Percentiles rank a stretch among this genome's conserved stretches.
Conservation (phyloP, 2,329 filamentous ascomycete genomes). For the Pseudocercospora vitis region DNA sequence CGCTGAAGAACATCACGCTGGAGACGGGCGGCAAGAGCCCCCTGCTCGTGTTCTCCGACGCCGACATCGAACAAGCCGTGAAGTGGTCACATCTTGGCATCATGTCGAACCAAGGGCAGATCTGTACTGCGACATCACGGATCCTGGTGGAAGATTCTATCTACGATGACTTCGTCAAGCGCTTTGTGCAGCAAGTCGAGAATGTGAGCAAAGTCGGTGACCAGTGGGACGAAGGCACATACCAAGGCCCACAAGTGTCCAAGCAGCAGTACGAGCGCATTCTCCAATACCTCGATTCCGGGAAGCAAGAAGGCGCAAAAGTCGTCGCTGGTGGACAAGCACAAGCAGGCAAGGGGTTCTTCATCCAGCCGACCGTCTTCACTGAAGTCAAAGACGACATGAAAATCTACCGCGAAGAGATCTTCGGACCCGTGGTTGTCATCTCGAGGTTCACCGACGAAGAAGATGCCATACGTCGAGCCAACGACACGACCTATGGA, state of each 20-base stretch:
- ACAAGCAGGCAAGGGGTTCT: constrained; percentile 23
- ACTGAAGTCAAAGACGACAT: constrained; percentile 27
- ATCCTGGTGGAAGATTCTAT: constrained; percentile 58
- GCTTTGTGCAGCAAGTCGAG: constrained; percentile 61
- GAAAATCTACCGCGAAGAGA: constrained; percentile 52
- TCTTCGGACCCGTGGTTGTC: constrained; percentile 49
- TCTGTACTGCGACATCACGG: constrained; percentile 60
- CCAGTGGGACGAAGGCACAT: constrained; percentile 67
- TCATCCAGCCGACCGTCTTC: constrained; percentile 30
- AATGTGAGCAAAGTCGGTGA: constrained; percentile 63
- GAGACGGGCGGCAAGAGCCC: constrained; percentile 63
- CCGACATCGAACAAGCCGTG: constrained; percentile 61
- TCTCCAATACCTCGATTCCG: constrained; percentile 67
- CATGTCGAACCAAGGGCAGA: constrained; percentile 60
- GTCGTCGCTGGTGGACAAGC: constrained; percentile 28
- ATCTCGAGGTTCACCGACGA: constrained; percentile 60
- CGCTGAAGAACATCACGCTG: constrained; percentile 62
- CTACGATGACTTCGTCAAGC: constrained; percentile 63
- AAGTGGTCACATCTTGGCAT: constrained; percentile 65
- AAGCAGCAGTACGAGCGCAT: constrained; percentile 69
- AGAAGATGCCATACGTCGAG: constrained; percentile 54
- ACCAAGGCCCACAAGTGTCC: constrained; percentile 73
- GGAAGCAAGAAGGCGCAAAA: constrained; percentile 49
- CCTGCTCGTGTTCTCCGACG: constrained; percentile 58
- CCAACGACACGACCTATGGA: constrained; percentile 62